A percentile compares a stretch with the other conserved stretches of the same genome.
These are phyloP conservation scores for Kazachstania africana DNA, from an alignment of 805 yeast species.

Conservation along the genomic window DNA sequence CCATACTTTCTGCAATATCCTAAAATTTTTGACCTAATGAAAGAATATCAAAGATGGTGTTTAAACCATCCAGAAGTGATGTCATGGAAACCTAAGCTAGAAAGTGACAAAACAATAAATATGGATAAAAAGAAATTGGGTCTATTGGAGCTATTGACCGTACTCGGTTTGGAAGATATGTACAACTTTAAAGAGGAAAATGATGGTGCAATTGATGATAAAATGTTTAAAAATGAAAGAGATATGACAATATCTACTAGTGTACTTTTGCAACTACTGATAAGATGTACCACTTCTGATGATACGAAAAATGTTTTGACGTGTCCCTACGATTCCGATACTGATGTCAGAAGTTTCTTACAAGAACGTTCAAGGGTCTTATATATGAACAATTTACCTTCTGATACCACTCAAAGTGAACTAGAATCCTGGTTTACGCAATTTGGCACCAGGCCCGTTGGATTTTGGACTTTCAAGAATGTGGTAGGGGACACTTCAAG, in stretches of 20 bases:
- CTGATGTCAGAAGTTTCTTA: constrained; percentile 57
- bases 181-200: too few relatives aligned
- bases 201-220: too few relatives aligned
- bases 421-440: constrained; percentile 86
- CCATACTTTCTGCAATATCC: constrained; percentile 72
- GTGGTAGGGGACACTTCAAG: constrained; percentile 25
- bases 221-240: too few relatives aligned
- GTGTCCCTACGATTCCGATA: constrained; percentile 64
- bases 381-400: constrained; percentile 68
- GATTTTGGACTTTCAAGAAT: constrained; percentile 78
- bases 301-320: constrained; percentile 47
- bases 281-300: constrained; percentile 31
- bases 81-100: constrained; percentile 3
- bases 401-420: constrained; percentile 82
- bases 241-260: constrained; percentile 1
- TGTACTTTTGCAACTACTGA: constrained; percentile 21
- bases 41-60: constrained; percentile 67
- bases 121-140: constrained; percentile 5
- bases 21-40: constrained; percentile 59
- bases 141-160: constrained; percentile 2
- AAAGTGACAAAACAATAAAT: constrained; percentile 1
- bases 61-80: constrained; percentile 37
- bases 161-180: not conserved
- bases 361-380: constrained; percentile 68
- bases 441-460: constrained; percentile 74